Percentiles rank a stretch among this genome's conserved stretches.
Evolutionary conservation across 495 filamentous ascomycete species (phyloP).

Genomic region (Letharia columbiana): DNA sequence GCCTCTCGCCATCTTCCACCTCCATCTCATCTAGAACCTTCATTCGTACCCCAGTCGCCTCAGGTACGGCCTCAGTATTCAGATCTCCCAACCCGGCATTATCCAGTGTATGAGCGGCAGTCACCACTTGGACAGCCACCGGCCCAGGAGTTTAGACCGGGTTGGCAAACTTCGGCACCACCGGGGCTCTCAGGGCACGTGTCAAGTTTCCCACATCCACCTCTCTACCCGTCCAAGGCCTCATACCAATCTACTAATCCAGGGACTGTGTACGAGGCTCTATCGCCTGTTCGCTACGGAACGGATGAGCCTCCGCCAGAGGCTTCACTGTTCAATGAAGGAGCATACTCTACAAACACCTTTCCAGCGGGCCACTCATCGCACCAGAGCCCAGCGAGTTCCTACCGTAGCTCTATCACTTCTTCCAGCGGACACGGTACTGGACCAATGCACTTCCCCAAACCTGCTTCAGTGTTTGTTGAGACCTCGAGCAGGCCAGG

Average conservation of each 20-base stretch:
- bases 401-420: slow-evolving; percentile 19
- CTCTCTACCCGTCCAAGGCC: slow-evolving; percentile 19
- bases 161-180: slow-evolving; percentile 6
- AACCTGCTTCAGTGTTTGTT: slow-evolving; percentile 1
- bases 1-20: slow-evolving; percentile 11
- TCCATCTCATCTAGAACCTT: slow-evolving; percentile 17
- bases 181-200: slow-evolving; percentile 2
- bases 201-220: slow-evolving; percentile 18
- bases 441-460: slow-evolving; percentile 11
- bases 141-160: slow-evolving; percentile 8
- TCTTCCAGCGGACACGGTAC: slow-evolving; percentile 19
- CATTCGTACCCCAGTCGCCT: slow-evolving; percentile 15
- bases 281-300: slow-evolving; percentile 18
- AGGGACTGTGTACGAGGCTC: slow-evolving; percentile 22
- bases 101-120: slow-evolving; percentile 9
- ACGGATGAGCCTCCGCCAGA: slow-evolving; percentile 14
- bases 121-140: slow-evolving; percentile 3
- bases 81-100: slow-evolving; percentile 11
- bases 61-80: slow-evolving; percentile 18
- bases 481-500: slow-evolving; percentile 4
- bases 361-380: slow-evolving; percentile 8
- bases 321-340: slow-evolving; percentile 20
- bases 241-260: slow-evolving; percentile 23
- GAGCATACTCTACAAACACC: slow-evolving; percentile 12
- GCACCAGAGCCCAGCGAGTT: slow-evolving; percentile 17